A percentile compares a stretch with the other conserved stretches of the same genome.
Evolutionary conservation across 1,284 basidiomycete genomes (phyloP).

Genomic region (Violaceomyces palustris): DNA sequence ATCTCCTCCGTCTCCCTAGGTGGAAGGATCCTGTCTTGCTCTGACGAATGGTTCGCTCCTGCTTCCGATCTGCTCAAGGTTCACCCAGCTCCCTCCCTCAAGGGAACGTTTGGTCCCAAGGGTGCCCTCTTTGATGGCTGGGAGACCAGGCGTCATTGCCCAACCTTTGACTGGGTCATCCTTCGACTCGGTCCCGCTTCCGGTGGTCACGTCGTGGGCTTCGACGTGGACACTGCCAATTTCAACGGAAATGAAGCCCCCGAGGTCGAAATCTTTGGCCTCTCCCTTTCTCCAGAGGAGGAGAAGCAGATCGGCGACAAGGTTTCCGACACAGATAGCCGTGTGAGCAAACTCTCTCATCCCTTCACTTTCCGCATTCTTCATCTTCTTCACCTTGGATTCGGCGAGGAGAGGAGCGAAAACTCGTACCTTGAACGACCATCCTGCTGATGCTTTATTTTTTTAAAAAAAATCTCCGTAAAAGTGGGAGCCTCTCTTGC

Average conservation of each 20-base stretch:
- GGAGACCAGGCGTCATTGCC: slow-evolving; percentile 88
- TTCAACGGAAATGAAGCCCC: slow-evolving; percentile 85
- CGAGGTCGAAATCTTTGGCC: slow-evolving; percentile 35
- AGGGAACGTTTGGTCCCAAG: slow-evolving; percentile 88
- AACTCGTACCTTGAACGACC: too few relatives aligned
- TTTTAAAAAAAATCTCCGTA: too few relatives aligned
- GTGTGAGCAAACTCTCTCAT: too few relatives aligned
- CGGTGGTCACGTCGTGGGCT: slow-evolving; percentile 68
- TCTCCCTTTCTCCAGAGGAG: slow-evolving; percentile 14
- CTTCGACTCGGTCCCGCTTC: slow-evolving; percentile 73
- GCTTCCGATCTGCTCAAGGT: slow-evolving; percentile 73
- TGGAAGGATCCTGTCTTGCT: slow-evolving; percentile 68
- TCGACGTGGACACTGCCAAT: slow-evolving; percentile 92
- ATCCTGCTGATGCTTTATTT: too few relatives aligned
- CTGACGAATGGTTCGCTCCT: slow-evolving; percentile 93
- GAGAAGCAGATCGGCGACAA: slow-evolving; percentile 18
- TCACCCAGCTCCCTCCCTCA: slow-evolving; percentile 59
- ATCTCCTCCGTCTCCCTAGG: slow-evolving; percentile 83
- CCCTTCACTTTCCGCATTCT: too few relatives aligned
- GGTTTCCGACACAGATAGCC: slow-evolving; percentile 41
- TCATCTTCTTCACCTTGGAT: too few relatives aligned
- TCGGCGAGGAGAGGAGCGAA: too few relatives aligned
- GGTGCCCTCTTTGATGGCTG: slow-evolving; percentile 92
- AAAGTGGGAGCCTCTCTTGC: slow-evolving; percentile 41
- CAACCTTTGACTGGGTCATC: slow-evolving; percentile 83